Base-by-base conservation (phyloP, 352 stramenopile genomes). In the Pythium dissimile region DNA sequence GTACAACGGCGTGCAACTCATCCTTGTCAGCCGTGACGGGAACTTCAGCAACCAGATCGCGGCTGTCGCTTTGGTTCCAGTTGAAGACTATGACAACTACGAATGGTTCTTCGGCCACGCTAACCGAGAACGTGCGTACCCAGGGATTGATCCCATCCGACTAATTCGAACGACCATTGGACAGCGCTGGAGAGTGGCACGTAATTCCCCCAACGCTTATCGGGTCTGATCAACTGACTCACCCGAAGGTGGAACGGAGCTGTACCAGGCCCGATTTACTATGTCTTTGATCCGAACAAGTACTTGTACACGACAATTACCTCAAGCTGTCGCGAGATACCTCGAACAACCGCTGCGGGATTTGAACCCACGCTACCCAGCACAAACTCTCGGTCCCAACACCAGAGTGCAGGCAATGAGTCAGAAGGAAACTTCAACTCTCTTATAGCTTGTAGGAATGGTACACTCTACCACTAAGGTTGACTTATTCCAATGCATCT, bases 301-400 rank as follows among this genome's bases (percentile, higher is more conserved):
- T 44, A 50, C 51, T 66, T 44, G 28, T 62, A 66, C 62, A 62
- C 51, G 56, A 66, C 59, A 67, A 53, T 64, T 67, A 67, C 52
- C 42, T 55, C 58, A n/a, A 64, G 46, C 56, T 11, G 27, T 27
- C 44, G 20, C 26, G 12, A 51, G 41, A 47, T 32, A 39, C 44
- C 11, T 38, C 44, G 16, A 12, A 39, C 28, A 39, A 39, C 44
- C 44, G 23, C 28, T 34, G 44, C 26, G 44, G 44, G 44, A 38
- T 27, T 51, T 18, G 44, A 51, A 38, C 44, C 44, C 44, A 38
- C 44, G 28, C 16, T 11, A 13, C 44, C n/a, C 24, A 35, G 28
- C 24, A 35, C 44, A 51, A 7, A 51, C 13, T 9, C 26, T 15
- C 15, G 44, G 16, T 16, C 10, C 11, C n/a, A 24, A 51, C 44